Conservation (phyloP, 805 yeast species). For the Metschnikowia noctiluminum region DNA sequence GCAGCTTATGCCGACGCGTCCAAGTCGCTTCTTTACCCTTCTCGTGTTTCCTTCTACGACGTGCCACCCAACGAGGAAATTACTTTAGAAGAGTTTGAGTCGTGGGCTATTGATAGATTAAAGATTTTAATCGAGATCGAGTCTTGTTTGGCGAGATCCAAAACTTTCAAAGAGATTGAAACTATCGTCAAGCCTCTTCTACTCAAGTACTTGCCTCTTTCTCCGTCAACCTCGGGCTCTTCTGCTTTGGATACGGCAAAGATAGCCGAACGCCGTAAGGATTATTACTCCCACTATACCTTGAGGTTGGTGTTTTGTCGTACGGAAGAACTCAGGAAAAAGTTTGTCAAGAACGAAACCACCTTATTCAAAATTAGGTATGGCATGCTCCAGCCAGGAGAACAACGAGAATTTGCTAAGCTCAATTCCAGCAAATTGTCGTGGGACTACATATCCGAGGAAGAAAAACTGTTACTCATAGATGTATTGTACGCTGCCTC, state of each 20-base stretch:
- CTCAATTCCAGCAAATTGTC: slow-evolving; percentile 53
- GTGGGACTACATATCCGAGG: slow-evolving; percentile 63
- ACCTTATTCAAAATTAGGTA: slow-evolving; percentile 72
- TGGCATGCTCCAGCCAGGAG: slow-evolving; percentile 55
- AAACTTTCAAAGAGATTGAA: slow-evolving; percentile 63
- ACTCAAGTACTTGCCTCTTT: slow-evolving; percentile 61
- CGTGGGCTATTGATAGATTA: slow-evolving; percentile 92
- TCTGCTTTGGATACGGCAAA: slow-evolving; percentile 33
- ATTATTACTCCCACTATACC: slow-evolving; percentile 88
- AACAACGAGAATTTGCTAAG: slow-evolving; percentile 69
- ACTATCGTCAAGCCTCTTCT: slow-evolving; percentile 61
- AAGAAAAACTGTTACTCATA: slow-evolving; percentile 53
- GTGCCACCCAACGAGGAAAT: slow-evolving; percentile 81
- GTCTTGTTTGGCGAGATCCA: slow-evolving; percentile 62
- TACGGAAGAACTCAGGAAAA: slow-evolving; percentile 72
- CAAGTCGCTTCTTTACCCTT: slow-evolving; percentile 43
- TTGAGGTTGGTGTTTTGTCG: slow-evolving; percentile 87
- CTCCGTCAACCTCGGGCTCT: slow-evolving; percentile 25
- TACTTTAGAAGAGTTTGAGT: slow-evolving; percentile 88
- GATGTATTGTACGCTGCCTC: slow-evolving; percentile 55
- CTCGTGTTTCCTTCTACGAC: slow-evolving; percentile 70
- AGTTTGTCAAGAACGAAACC: slow-evolving; percentile 77
- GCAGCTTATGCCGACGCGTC: slow-evolving; percentile 27
- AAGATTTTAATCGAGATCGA: slow-evolving; percentile 83
- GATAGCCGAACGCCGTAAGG: slow-evolving; percentile 71